These are phyloP conservation scores for Cytospora chrysosperma DNA, from an alignment of 2,329 filamentous ascomycete genomes.

Conservation along the genomic window DNA sequence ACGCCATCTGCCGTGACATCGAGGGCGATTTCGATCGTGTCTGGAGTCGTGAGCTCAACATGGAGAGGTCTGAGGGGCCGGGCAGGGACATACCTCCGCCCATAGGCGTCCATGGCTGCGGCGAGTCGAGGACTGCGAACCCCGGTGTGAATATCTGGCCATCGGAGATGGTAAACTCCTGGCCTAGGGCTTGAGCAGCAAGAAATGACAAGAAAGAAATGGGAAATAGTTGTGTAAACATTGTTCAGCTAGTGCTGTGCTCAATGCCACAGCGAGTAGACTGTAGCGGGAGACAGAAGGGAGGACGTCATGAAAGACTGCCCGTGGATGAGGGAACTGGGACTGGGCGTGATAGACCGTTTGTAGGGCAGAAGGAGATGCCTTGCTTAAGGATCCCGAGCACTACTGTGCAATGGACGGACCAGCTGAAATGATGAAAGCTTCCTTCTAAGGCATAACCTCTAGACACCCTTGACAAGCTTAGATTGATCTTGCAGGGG, in stretches of 20 bases:
- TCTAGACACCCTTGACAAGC: constrained; percentile 2
- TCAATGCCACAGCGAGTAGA: background rate
- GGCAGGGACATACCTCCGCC: constrained; percentile 53
- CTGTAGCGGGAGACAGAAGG: constrained; percentile 1
- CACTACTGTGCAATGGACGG: background rate
- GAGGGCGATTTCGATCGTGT: constrained; percentile 61
- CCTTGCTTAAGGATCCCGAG: background rate
- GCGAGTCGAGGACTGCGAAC: constrained; percentile 64
- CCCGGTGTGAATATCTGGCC: constrained; percentile 71
- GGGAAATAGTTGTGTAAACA: constrained; percentile 3
- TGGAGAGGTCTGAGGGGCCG: background rate
- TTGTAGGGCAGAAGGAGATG: background rate
- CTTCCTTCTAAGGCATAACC: background rate
- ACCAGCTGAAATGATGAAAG: constrained; percentile 2
- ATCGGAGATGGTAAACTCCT: constrained; percentile 57
- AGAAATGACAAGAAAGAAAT: constrained; percentile 31
- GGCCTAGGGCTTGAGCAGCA: constrained; percentile 31
- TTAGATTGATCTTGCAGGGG: constrained; percentile 18
- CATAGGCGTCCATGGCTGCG: constrained; percentile 62
- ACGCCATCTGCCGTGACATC: constrained; percentile 66
- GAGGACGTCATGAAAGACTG: background rate
- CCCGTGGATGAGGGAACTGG: background rate
- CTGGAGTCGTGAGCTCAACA: constrained; percentile 37
- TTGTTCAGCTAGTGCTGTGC: background rate
- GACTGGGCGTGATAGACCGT: background rate